Evolutionary conservation across 108 stramenopile genomes (phyloP), one percentile per base, ranked within the genome.

Genomic region (Cylindrotheca closterium): DNA sequence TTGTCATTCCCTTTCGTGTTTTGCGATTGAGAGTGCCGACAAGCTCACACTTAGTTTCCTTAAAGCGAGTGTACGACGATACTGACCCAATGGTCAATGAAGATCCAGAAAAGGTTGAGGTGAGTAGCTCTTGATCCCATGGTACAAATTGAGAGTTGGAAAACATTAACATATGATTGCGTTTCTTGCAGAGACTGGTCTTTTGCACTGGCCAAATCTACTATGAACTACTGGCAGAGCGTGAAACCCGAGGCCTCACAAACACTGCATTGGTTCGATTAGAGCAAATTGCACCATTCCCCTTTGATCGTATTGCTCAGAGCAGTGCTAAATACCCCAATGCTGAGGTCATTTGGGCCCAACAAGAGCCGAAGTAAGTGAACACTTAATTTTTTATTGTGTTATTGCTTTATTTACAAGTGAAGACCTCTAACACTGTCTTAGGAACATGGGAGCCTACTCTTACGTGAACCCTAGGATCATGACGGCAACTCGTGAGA

Each of bases 221-320:
- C 80, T 99, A 98, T 73, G 98, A 99, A 65, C 85, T 99, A 2
- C 75, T 94, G 45, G 63, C 85, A 19, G 94, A 96, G 74, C 81
- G 99, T 30, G 89, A 94, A 71, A 86, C 82, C 65, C 77, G 63
- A 27, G 90, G 78, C 1, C 58, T 79, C 19, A 81, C 74, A 17
- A 92, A 99, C 81, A 93, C 98, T 30, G 98, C 98, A 47, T 81
- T 99, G 65, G 80, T 95, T 56, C 87, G 98, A 51, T 60, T 99
- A 34, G 99, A 99, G 81, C 99, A 99, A 70, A 82, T 99, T 61
- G 93, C 98, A 27, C 99, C 99, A 23, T 99, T 99, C 70, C 91
- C 99, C 48, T 99, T 98, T 72, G 98, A 98, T 70, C 78, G 81
- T 33, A 86, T 97, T 58, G 97, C 98, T 31, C 63, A 79, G 31